These are phyloP conservation scores for Heracleum sosnowskyi DNA, from an alignment of 129 eudicot genomes.

Conservation along the genomic window DNA sequence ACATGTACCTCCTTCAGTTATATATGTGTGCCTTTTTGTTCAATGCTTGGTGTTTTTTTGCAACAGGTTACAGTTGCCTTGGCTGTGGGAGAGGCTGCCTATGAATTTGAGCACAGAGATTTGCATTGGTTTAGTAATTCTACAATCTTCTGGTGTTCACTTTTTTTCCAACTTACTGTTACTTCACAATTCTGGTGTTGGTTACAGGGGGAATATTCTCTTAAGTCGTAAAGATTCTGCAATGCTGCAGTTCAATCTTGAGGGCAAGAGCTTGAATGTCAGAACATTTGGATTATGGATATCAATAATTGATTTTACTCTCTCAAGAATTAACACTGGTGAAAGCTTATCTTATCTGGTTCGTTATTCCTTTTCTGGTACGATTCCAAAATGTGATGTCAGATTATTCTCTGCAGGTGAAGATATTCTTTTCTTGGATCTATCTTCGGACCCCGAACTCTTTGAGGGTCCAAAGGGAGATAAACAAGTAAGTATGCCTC, in stretches of 20 bases:
- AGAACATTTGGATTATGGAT: constrained; percentile 58
- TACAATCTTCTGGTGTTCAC: background rate
- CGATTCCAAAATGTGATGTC: background rate
- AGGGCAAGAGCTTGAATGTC: constrained; percentile 51
- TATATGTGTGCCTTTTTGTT: background rate
- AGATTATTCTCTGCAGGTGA: constrained; percentile 49
- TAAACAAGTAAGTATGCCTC: constrained; percentile 52
- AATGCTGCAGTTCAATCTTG: constrained; percentile 51
- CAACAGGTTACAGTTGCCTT: constrained; percentile 79
- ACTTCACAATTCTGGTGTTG: constrained; percentile 10
- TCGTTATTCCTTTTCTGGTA: background rate
- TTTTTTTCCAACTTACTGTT: background rate
- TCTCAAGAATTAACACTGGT: constrained; percentile 94
- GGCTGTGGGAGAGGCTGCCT: constrained; percentile 96
- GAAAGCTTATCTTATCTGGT: background rate
- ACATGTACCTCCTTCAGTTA: background rate
- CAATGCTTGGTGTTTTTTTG: constrained; percentile 7
- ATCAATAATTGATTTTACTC: constrained; percentile 92
- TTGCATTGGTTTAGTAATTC: constrained; percentile 74
- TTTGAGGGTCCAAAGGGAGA: constrained; percentile 94
- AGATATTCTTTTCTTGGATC: constrained; percentile 73
- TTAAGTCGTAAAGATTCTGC: constrained; percentile 60
- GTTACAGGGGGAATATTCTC: constrained; percentile 79
- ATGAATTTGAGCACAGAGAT: constrained; percentile 96
- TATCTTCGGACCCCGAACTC: constrained; percentile 76